Base-by-base conservation (phyloP, 495 filamentous ascomycete genomes). In the Talaromyces trachyspermus region DNA sequence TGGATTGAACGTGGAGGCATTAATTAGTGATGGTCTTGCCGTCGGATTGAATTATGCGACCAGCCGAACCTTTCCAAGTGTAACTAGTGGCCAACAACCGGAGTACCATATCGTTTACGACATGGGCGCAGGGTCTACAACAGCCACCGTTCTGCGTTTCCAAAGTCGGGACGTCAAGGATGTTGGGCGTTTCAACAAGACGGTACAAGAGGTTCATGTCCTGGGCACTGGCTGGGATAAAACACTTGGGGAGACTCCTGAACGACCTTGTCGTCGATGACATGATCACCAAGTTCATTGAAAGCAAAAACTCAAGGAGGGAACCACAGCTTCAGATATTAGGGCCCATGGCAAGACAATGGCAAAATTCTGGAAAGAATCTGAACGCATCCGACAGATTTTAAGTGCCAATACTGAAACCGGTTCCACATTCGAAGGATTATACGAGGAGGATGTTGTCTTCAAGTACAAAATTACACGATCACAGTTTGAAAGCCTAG, bases 41-140 rank as follows among this genome's bases (percentile, higher is more conserved):
- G 89, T 97, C 36, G 92, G 88, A 2, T 63, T 99, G 45, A 92
- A 99, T 63, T 99, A 96, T 62, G 92, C 92, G 15, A 96, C 88
- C 12, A 84, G 78, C 55, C 78, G 92, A 54, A 87, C 81, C 17
- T 99, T 99, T 66, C 88, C 88, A 12, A 86, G 75, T 50, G 70
- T 94, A 29, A 85, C 77, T 33, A 83, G 91, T 46, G 90, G 89
- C 37, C 83, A 81, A 54, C 90, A 88, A 70, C 86, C 92, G 3
- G 92, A 99, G 63, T 78, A 85, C 56, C 88, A 99, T 60, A 72
- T 99, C 58, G 79, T 99, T 14, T 97, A 89, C 54, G 94, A 99
- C 56, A 96, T 97, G 90, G 92, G 92, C 49, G 92, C 92, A 56
- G 92, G 92, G 7, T 95, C 88, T n/a, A 88, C 94, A 12, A 95